Percentiles rank a stretch among this genome's conserved stretches.
Conservation (phyloP, 2,329 filamentous ascomycete genomes). For the Scedosporium dehoogii region DNA sequence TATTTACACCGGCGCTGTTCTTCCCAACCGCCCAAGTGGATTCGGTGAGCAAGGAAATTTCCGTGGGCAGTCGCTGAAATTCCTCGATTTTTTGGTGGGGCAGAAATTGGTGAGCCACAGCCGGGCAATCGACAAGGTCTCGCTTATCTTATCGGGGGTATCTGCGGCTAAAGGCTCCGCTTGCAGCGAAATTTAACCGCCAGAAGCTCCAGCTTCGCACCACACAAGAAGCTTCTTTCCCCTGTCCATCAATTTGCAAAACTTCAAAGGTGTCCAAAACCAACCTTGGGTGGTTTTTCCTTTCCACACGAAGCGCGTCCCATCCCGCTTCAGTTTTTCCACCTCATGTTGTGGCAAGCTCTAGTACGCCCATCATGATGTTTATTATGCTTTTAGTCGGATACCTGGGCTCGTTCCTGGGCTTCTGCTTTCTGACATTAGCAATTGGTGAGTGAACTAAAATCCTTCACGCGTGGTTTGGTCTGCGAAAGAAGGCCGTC, state of each 20-base stretch:
- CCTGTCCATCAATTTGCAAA: neutral
- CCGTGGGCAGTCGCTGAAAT: neutral
- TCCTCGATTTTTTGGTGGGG: constrained; percentile 6
- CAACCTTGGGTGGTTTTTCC: neutral
- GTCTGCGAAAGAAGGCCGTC: neutral
- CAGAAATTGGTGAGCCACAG: too few species aligned
- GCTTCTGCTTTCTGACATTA: constrained; percentile 89
- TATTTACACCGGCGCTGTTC: neutral
- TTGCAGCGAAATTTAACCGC: neutral
- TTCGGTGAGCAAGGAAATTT: neutral
- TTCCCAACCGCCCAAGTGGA: neutral
- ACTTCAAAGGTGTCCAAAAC: neutral
- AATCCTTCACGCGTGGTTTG: neutral
- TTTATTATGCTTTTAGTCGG: constrained; percentile 92
- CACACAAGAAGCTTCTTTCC: neutral
- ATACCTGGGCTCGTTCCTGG: constrained; percentile 75
- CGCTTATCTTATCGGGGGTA: constrained; percentile 6
- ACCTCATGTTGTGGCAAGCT: constrained; percentile 8
- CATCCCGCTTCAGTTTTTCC: neutral
- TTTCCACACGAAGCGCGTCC: too few species aligned
- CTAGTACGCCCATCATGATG: constrained; percentile 45
- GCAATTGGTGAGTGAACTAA: constrained; percentile 60
- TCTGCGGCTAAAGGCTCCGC: neutral
- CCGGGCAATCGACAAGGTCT: neutral
- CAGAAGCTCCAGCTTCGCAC: neutral